A percentile compares a stretch with the other conserved stretches of the same genome.
Evolutionary conservation across 306 rosid species (phyloP).

Genomic region (Malus domestica): DNA sequence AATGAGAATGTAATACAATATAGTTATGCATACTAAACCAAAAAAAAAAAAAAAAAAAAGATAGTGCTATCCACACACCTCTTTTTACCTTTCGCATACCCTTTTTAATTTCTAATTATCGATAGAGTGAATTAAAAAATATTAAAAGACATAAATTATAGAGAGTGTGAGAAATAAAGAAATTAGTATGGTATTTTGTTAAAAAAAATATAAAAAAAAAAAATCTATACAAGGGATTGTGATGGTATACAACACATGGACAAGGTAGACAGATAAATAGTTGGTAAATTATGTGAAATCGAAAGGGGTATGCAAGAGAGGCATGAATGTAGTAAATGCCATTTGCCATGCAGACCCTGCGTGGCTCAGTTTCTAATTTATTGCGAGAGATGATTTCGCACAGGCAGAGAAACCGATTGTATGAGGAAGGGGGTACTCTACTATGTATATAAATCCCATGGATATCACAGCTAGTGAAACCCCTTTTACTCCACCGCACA

Average conservation of each 20-base stretch:
- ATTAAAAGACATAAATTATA: too few relatives aligned
- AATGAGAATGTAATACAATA: too few relatives aligned
- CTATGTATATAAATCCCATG: not conserved
- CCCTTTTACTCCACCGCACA: not conserved
- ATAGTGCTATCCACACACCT: too few relatives aligned
- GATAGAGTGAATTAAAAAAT: too few relatives aligned
- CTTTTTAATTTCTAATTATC: too few relatives aligned
- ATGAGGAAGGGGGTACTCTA: not conserved
- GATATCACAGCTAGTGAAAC: not conserved
- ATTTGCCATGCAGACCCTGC: conserved; percentile 20
- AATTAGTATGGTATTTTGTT: too few relatives aligned
- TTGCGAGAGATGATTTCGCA: not conserved
- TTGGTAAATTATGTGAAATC: conserved; percentile 22
- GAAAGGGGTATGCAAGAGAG: conserved; percentile 13
- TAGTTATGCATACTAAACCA: too few relatives aligned
- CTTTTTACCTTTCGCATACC: too few relatives aligned
- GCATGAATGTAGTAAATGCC: conserved; percentile 36
- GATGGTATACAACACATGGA: not conserved
- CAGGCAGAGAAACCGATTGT: not conserved
- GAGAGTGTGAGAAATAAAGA: too few relatives aligned
- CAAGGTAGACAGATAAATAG: not conserved
- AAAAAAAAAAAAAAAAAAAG: too few relatives aligned
- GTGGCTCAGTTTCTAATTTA: conserved; percentile 28
- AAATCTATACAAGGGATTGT: not conserved
- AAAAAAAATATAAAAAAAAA: too few relatives aligned